Percentiles rank a stretch among this genome's conserved stretches.
These are phyloP conservation scores for Lichtheimia ramosa DNA, from an alignment of 371 early-diverging fungal species.

Conservation along the genomic window DNA sequence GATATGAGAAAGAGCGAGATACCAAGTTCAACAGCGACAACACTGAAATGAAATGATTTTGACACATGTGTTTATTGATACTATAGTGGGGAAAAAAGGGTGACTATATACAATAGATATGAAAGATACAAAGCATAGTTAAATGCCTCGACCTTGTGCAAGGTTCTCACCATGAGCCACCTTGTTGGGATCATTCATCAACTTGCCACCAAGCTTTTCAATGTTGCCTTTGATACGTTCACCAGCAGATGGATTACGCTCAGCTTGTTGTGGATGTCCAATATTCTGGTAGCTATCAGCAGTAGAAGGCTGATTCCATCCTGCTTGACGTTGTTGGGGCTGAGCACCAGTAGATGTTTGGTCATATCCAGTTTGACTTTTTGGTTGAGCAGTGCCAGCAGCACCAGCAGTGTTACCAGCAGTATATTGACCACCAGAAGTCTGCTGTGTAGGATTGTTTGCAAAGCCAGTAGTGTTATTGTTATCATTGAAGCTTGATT, in stretches of 20 bases:
- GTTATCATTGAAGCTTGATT: too few relatives aligned
- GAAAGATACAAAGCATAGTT: too few relatives aligned
- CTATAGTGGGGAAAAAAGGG: too few relatives aligned
- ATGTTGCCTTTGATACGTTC: slow-evolving; percentile 1
- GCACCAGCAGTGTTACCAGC: background rate
- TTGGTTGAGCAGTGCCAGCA: background rate
- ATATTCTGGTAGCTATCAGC: background rate
- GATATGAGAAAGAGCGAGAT: too few relatives aligned
- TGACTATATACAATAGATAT: too few relatives aligned
- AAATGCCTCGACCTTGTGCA: background rate
- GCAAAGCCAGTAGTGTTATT: background rate
- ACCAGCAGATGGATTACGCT: background rate
- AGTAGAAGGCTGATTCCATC: background rate
- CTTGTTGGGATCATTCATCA: background rate
- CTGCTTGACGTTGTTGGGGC: too few relatives aligned
- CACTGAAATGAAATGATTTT: too few relatives aligned
- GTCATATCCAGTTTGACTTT: background rate
- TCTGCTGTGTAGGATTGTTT: background rate
- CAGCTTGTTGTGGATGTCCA: too few relatives aligned
- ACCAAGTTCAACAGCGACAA: too few relatives aligned
- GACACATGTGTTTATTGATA: too few relatives aligned
- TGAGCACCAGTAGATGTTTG: background rate
- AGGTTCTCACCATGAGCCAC: background rate
- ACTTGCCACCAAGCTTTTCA: slow-evolving; percentile 5
- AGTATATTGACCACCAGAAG: background rate